Evolutionary conservation across 257 asterid genomes (phyloP).

Genomic region (Oldenlandia corymbosa): DNA sequence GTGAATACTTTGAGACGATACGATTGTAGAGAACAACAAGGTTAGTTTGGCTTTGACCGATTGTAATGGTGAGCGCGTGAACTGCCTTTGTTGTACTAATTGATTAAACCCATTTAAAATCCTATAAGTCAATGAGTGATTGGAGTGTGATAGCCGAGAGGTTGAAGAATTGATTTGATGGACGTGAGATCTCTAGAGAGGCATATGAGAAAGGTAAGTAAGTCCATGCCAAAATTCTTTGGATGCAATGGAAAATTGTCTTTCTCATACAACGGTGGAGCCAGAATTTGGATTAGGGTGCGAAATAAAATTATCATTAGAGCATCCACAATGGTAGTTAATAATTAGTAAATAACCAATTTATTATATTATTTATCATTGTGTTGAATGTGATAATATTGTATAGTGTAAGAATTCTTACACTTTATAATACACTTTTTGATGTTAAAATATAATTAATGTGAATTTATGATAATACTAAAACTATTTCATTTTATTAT

Average conservation of each 20-base stretch:
- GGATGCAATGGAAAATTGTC: conserved; percentile 9
- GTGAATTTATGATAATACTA: too few species aligned
- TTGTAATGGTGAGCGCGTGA: conserved; percentile 58
- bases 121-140: conserved; percentile 28
- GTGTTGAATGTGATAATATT: too few species aligned
- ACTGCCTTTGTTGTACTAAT: conserved; percentile 38
- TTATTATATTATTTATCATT: too few species aligned
- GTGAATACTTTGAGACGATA: conserved; percentile 31
- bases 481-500: too few species aligned
- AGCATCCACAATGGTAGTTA: too few species aligned
- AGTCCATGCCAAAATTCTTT: conserved; percentile 10
- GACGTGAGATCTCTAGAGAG: conserved; percentile 20
- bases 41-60: conserved; percentile 36
- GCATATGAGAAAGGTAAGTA: conserved; percentile 7
- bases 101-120: conserved; percentile 38
- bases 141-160: conserved; percentile 33
- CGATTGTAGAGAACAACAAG: conserved; percentile 52
- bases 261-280: too few species aligned
- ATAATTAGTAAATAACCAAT: too few species aligned
- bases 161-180: conserved; percentile 26
- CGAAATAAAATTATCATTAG: too few species aligned
- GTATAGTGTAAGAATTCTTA: too few species aligned
- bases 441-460: too few species aligned
- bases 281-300: too few species aligned
- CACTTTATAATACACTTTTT: too few species aligned